Evolutionary conservation across 1,284 basidiomycete species (phyloP).

Genomic region (Vanrija sp.): DNA sequence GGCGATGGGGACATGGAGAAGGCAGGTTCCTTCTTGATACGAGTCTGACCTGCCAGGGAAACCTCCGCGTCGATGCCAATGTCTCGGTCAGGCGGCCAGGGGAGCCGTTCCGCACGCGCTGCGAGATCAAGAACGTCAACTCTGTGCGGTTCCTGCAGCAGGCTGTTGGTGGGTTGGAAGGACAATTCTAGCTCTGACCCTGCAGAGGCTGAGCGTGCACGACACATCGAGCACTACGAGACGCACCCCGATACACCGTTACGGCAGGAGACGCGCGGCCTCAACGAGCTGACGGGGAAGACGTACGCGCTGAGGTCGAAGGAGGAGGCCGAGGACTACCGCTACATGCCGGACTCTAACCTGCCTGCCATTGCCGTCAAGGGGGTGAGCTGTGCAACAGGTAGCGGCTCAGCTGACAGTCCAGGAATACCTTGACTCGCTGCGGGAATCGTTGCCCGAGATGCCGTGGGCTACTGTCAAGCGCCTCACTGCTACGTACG

Average conservation of each 20-base stretch:
- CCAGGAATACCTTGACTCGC: constrained; percentile 60
- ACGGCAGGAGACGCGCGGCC: constrained; percentile 83
- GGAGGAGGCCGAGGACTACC: constrained; percentile 91
- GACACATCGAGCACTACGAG: constrained; percentile 43
- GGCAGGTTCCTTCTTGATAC: too few species aligned
- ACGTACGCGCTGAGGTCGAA: constrained; percentile 83
- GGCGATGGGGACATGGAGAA: constrained; percentile 98
- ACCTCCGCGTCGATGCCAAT: constrained; percentile 91
- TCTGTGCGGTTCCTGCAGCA: constrained; percentile 80
- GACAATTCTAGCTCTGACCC: constrained; percentile 41
- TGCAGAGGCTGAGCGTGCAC: constrained; percentile 52
- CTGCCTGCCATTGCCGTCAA: constrained; percentile 71
- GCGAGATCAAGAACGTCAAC: constrained; percentile 97
- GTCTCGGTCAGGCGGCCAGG: constrained; percentile 75
- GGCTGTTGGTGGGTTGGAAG: constrained; percentile 67
- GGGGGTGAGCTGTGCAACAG: constrained; percentile 24
- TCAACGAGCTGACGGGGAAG: constrained; percentile 74
- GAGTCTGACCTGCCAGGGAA: constrained; percentile 65
- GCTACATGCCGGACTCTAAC: constrained; percentile 98
- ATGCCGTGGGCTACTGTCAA: constrained; percentile 66
- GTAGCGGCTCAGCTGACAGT: background rate
- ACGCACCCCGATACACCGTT: constrained; percentile 24
- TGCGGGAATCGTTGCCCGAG: constrained; percentile 66
- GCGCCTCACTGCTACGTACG: constrained; percentile 58
- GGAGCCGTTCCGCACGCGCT: constrained; percentile 71